Evolutionary conservation across 2,329 filamentous ascomycete species (phyloP), one percentile per base, ranked within the genome.

Genomic region (Cladobotryum mycophilum): DNA sequence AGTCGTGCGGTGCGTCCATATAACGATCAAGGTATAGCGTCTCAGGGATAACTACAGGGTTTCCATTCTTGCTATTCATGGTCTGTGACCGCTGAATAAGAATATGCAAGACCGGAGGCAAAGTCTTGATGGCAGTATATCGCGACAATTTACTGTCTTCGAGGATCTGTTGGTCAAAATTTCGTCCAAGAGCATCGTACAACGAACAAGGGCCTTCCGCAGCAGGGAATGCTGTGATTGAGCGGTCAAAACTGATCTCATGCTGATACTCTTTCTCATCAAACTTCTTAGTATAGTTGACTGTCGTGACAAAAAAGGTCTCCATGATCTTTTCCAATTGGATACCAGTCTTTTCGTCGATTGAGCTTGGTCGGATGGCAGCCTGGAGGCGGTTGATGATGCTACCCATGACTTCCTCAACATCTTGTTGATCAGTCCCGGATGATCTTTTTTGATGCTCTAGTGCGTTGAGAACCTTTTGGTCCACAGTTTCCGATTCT

Each of bases 381-480:
- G 88, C 90, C 61, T 93, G 88, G n/a, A 96, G 75, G 46, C 93
- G 86, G 62, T 92, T 90, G 52, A 96, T 81, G 22, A 96, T 88
- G 61, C 92, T 93, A 52, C 89, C 89, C 72, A 96, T 91, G 42
- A 96, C 92, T 68, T 99, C 93, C 12, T 90, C 90, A 4, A 96
- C 92, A 68, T 99, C 93, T 69, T 99, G 91, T 63, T 99, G 93
- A 34, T 89, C 75, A 0, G 77, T 80, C 3, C 77, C 77, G 9
- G 74, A 74, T 33, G 69, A 70, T 60, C 72, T 56, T 49, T 71
- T 71, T 62, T 70, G 72, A 60, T 69, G 71, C 59, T 73, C 75
- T 22, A 73, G 70, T 5, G 68, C 75, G 49, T 61, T 70, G 42
- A 66, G 67, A 9, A 79, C 72, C 48, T 72, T 72, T 45, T 75